Percentiles rank a stretch among this genome's conserved stretches.
Evolutionary conservation across 768 basidiomycete genomes (phyloP).

Genomic region (Suillus tomentosus): DNA sequence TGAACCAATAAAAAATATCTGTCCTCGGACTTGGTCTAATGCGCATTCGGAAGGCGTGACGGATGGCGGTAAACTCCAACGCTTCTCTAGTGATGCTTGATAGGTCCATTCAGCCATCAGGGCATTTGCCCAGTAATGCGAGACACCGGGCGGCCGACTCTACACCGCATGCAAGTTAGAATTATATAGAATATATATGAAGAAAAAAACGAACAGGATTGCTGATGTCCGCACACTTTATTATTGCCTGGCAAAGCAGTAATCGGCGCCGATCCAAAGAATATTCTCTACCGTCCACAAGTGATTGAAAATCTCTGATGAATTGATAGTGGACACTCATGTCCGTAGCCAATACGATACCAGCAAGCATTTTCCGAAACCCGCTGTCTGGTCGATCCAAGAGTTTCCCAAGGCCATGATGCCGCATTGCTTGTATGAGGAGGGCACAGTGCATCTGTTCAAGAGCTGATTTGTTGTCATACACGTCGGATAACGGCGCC

Average conservation of each 20-base stretch:
- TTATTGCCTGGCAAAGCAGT: slow-evolving; percentile 83
- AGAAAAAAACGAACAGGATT: slow-evolving; percentile 75
- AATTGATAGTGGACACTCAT: slow-evolving; percentile 90
- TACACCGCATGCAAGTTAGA: slow-evolving; percentile 33
- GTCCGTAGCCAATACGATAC: slow-evolving; percentile 90
- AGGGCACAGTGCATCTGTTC: slow-evolving; percentile 92
- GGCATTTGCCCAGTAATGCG: slow-evolving; percentile 90
- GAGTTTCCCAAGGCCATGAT: slow-evolving; percentile 71
- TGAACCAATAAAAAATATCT: slow-evolving; percentile 84
- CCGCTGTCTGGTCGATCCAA: slow-evolving; percentile 57
- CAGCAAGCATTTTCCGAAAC: slow-evolving; percentile 75
- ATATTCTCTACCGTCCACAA: slow-evolving; percentile 44
- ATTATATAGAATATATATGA: slow-evolving; percentile 8
- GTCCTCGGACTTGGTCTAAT: slow-evolving; percentile 72
- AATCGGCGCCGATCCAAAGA: slow-evolving; percentile 55
- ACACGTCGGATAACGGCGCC: slow-evolving; percentile 85
- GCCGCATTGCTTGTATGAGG: slow-evolving; percentile 76
- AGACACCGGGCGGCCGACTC: slow-evolving; percentile 92
- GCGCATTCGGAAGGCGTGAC: slow-evolving; percentile 50
- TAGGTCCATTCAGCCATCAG: slow-evolving; percentile 88
- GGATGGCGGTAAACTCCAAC: slow-evolving; percentile 66
- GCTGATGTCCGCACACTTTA: slow-evolving; percentile 98
- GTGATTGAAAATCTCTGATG: slow-evolving; percentile 63
- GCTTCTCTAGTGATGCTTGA: slow-evolving; percentile 85
- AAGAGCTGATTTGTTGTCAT: slow-evolving; percentile 85